Evolutionary conservation across 2,329 filamentous ascomycete genomes (phyloP).

Genomic region (Claviceps sorghi): DNA sequence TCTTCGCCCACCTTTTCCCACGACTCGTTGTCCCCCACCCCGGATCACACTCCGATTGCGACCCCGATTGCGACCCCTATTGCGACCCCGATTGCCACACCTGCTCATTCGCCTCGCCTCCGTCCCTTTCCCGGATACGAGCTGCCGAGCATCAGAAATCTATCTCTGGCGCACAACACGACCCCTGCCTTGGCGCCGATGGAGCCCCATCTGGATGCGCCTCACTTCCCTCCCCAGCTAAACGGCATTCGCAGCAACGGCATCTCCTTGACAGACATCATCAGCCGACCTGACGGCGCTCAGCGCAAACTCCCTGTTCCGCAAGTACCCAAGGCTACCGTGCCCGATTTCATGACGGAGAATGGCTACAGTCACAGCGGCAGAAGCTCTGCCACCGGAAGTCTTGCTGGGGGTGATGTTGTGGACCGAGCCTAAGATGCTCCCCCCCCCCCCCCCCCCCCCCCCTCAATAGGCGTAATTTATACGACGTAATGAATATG

Average conservation of each 20-base stretch:
- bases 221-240: slow-evolving; percentile 30
- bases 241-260: slow-evolving; percentile 42
- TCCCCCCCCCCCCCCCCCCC: slow-evolving; percentile 8
- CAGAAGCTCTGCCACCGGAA: slow-evolving; percentile 63
- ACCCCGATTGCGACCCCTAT: slow-evolving; percentile 28
- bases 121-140: slow-evolving; percentile 66
- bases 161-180: slow-evolving; percentile 37
- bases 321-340: slow-evolving; percentile 76
- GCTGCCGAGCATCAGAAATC: slow-evolving; percentile 66
- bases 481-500: slow-evolving; percentile 24
- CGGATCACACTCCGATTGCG: slow-evolving; percentile 94
- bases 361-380: slow-evolving; percentile 56
- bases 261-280: slow-evolving; percentile 80
- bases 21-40: slow-evolving; percentile 87
- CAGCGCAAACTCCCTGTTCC: slow-evolving; percentile 85
- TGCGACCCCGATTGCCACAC: slow-evolving; percentile 18
- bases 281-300: slow-evolving; percentile 72
- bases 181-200: slow-evolving; percentile 44
- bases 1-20: slow-evolving; percentile 95
- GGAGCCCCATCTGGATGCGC: slow-evolving; percentile 38
- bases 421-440: slow-evolving; percentile 36
- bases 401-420: slow-evolving; percentile 58
- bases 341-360: slow-evolving; percentile 67
- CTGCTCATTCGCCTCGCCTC: slow-evolving; percentile 84
- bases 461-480: slow-evolving; percentile 10